Evolutionary conservation across 2,329 filamentous ascomycete species (phyloP), one percentile per base, ranked within the genome.

Genomic region (Magnaporthiopsis incrustans): DNA sequence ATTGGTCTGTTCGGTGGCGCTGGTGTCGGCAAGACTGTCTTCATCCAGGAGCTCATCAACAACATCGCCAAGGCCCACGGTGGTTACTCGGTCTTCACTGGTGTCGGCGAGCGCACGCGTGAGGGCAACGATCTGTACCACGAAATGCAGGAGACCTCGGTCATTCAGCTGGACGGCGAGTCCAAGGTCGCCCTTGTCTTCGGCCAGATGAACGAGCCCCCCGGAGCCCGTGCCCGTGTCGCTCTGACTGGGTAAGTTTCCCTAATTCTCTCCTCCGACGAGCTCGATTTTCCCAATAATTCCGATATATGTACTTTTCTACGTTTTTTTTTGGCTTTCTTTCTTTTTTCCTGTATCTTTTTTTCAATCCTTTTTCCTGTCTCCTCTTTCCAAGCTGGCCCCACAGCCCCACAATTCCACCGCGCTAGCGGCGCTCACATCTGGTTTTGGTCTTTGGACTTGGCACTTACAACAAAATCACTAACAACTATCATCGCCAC

Each of bases 81-180:
- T 96, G 95, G 95, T 96, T 99, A 96, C 91, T 99, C 95, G 72
- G 95, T 99, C 79, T 99, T 99, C 90, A 97, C 92, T 78, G 95
- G 95, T 94, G 95, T 99, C 82, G 95, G 95, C 80, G 95, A 99
- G 90, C 94, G 95, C 86, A 99, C 95, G 78, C 95, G 95, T 92
- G 95, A 99, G 89, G 95, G 95, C 88, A 99, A 99, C 89, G 95
- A 99, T 89, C 82, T 99, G 86, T 99, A 99, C 90, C 94, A 99
- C 85, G 95, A 99, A 88, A 99, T 99, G 95, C 95, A 98, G 86
- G 94, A 99, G 85, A 99, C 95, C 73, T 92, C 91, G 77, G 95
- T 99, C 87, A 99, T 99, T 82, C 89, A 99, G 82, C 92, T 99
- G 71, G 95, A 99, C 71, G 95, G 95, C 81, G 94, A 97, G 76